Conservation (phyloP, 2,329 filamentous ascomycete species). For the Penicillium sp. region DNA sequence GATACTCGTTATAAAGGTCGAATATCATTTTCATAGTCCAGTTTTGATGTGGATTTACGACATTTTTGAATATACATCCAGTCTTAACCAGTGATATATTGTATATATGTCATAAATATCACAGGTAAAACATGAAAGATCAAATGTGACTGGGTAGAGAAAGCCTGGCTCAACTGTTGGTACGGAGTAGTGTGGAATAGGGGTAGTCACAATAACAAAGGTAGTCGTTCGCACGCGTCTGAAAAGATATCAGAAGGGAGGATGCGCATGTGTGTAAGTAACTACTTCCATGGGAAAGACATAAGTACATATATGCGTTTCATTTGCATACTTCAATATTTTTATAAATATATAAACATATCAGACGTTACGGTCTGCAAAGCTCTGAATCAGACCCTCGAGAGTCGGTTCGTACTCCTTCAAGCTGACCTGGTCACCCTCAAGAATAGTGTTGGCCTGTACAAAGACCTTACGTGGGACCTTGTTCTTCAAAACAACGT, state of each 20-base stretch:
- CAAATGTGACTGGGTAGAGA: not conserved
- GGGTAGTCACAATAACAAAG: not conserved
- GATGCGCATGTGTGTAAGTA: not conserved
- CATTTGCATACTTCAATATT: not conserved
- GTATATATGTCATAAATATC: too few species aligned
- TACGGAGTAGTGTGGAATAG: not conserved
- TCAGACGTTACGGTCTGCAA: conserved; percentile 59
- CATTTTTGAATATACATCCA: not conserved
- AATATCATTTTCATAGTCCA: not conserved
- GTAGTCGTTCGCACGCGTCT: not conserved
- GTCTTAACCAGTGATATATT: not conserved
- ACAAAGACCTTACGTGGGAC: conserved; percentile 75
- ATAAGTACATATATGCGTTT: not conserved
- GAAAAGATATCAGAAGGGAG: not conserved
- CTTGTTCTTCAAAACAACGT: conserved; percentile 58
- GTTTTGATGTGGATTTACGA: not conserved
- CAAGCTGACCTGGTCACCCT: conserved; percentile 68
- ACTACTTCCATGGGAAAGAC: not conserved
- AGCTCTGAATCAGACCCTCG: conserved; percentile 82
- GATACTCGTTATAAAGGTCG: not conserved
- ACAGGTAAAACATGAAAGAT: too few species aligned
- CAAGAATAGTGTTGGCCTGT: conserved; percentile 80
- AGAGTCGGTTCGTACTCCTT: conserved; percentile 83
- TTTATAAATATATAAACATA: not conserved
- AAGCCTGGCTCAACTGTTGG: too few species aligned